These are phyloP conservation scores for Cyclotella choctawhatcheeana DNA, from an alignment of 108 stramenopile genomes.

Conservation along the genomic window DNA sequence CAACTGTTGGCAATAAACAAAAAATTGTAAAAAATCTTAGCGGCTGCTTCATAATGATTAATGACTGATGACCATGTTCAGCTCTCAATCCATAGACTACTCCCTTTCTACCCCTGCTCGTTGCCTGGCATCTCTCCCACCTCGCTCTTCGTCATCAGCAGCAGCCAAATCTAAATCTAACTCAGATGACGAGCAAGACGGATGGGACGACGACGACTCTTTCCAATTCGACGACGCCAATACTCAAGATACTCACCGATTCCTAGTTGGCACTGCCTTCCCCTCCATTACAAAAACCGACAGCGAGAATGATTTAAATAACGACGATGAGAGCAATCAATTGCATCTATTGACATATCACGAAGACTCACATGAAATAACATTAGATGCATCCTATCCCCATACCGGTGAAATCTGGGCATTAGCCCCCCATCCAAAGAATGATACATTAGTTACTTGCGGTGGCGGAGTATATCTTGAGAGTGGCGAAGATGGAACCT, in stretches of 20 bases:
- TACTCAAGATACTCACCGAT: conserved; percentile 10
- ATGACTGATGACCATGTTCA: conserved; percentile 24
- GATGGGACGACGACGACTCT: background rate
- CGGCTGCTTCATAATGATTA: background rate
- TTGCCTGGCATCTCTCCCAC: conserved; percentile 41
- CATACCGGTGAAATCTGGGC: conserved; percentile 57
- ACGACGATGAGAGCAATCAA: conserved; percentile 37
- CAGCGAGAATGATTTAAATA: conserved; percentile 14
- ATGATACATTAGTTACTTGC: conserved; percentile 47
- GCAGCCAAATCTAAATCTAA: background rate
- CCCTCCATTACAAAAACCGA: conserved; percentile 1
- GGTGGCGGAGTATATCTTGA: conserved; percentile 39
- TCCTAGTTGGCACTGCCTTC: background rate
- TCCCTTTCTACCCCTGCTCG: conserved; percentile 47
- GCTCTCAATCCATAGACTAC: conserved; percentile 45
- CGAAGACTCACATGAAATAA: conserved; percentile 53
- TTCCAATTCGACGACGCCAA: background rate
- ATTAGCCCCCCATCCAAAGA: conserved; percentile 40
- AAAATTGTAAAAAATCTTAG: background rate
- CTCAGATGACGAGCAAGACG: conserved; percentile 12
- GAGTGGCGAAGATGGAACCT: background rate
- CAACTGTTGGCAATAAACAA: no score
- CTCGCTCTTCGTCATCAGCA: conserved; percentile 9
- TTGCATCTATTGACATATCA: conserved; percentile 46
- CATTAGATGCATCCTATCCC: conserved; percentile 21